phyloP scores from a whole-genome alignment of 257 asterid genomes.

The Nicotiana attenuata region DNA sequence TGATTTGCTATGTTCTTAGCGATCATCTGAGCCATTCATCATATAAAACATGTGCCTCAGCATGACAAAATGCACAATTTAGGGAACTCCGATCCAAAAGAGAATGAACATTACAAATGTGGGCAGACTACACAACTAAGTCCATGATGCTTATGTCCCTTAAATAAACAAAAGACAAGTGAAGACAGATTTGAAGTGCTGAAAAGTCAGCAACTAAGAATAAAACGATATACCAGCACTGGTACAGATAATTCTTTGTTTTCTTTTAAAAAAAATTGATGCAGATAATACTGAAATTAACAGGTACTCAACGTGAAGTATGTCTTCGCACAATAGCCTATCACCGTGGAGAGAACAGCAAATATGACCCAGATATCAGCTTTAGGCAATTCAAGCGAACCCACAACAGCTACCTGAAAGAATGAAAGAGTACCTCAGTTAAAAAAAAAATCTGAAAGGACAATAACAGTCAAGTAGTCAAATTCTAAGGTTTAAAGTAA shows the following conservation, averaged over 20 bases:
- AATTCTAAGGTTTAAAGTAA: constrained; percentile 13
- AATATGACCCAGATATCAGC: constrained; percentile 96
- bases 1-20: not conserved
- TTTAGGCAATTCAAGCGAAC: constrained; percentile 94
- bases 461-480: constrained; percentile 6
- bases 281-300: not conserved
- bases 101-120: not conserved
- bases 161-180: not conserved
- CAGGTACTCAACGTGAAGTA: constrained; percentile 80
- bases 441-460: not conserved
- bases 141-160: not conserved
- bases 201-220: not conserved
- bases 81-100: not conserved
- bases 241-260: not conserved
- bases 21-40: not conserved
- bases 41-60: not conserved
- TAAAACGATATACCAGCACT: not conserved
- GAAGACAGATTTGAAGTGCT: not conserved
- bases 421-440: constrained; percentile 14
- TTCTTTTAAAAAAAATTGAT: not conserved
- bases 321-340: constrained; percentile 94
- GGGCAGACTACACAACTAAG: not conserved
- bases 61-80: not conserved
- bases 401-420: constrained; percentile 89
- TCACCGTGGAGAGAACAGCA: constrained; percentile 87